These are phyloP conservation scores for Ilex aquifolium DNA, from an alignment of 257 asterid species.

Conservation along the genomic window DNA sequence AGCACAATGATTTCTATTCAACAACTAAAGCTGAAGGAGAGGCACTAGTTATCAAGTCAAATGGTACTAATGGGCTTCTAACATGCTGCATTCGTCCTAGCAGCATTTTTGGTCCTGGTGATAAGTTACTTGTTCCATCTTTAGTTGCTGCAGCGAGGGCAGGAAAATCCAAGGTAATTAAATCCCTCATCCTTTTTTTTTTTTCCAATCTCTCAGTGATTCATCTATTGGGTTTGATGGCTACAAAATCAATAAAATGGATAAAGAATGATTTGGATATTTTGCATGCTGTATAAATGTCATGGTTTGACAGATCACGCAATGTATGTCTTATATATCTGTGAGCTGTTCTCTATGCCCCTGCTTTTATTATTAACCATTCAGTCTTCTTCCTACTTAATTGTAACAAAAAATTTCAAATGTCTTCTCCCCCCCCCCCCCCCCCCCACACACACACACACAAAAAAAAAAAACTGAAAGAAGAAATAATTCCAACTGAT, in stretches of 20 bases:
- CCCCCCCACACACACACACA: no score
- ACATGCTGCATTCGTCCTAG: slow-evolving; percentile 95
- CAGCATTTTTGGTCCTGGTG: slow-evolving; percentile 99
- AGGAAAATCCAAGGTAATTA: slow-evolving; percentile 83
- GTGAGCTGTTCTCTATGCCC: no score
- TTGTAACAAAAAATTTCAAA: no score
- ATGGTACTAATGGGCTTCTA: slow-evolving; percentile 74
- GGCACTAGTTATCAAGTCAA: slow-evolving; percentile 68
- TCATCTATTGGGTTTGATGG: not conserved
- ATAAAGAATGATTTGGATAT: no score
- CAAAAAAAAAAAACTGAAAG: no score
- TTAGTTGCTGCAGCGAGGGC: slow-evolving; percentile 89
- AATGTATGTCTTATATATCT: no score
- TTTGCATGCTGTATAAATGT: no score
- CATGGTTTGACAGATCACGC: no score
- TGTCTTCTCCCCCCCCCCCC: no score
- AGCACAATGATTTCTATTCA: slow-evolving; percentile 96
- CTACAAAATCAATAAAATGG: not conserved
- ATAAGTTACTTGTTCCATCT: slow-evolving; percentile 91
- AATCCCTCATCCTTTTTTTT: slow-evolving; percentile 1
- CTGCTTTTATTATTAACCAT: no score
- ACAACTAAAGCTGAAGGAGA: slow-evolving; percentile 98
- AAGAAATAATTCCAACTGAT: no score
- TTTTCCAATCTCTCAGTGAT: not conserved
- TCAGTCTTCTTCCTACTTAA: no score